These are phyloP conservation scores for Agrostemma githago DNA, from an alignment of 148 eudicot species.

Conservation along the genomic window DNA sequence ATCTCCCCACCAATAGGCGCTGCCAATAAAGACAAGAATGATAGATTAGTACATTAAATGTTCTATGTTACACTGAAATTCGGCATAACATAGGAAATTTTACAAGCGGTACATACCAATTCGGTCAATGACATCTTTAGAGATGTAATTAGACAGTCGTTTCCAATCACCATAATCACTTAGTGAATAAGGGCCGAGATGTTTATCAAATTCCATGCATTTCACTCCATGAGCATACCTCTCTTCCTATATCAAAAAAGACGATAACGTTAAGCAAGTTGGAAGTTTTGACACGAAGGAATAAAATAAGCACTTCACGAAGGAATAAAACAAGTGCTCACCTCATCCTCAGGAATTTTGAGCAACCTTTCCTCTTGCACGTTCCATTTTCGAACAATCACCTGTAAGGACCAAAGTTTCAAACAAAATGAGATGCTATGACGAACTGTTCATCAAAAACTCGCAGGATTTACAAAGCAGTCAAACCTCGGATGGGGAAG, in stretches of 20 bases:
- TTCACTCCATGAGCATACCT: conserved; percentile 76
- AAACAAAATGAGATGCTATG: background rate
- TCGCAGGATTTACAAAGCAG: conserved; percentile 4
- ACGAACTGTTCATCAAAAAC: background rate
- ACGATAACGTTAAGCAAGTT: background rate
- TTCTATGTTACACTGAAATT: no score
- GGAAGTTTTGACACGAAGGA: background rate
- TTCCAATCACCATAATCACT: conserved; percentile 78
- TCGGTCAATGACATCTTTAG: conserved; percentile 60
- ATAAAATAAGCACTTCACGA: background rate
- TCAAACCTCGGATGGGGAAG: conserved; percentile 69
- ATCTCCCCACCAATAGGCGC: conserved; percentile 94
- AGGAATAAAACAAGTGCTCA: conserved; percentile 17
- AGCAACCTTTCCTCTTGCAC: conserved; percentile 62
- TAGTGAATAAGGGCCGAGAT: conserved; percentile 85
- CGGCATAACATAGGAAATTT: background rate
- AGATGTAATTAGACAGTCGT: conserved; percentile 64
- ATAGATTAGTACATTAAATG: background rate
- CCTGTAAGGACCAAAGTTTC: conserved; percentile 37
- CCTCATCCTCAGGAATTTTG: conserved; percentile 79
- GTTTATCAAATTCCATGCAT: conserved; percentile 74
- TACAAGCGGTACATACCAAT: conserved; percentile 44
- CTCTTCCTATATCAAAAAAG: conserved; percentile 52
- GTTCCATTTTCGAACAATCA: conserved; percentile 77
- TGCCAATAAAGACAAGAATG: conserved; percentile 26